Conservation (phyloP, 257 asterid species). For the Striga asiatica region DNA sequence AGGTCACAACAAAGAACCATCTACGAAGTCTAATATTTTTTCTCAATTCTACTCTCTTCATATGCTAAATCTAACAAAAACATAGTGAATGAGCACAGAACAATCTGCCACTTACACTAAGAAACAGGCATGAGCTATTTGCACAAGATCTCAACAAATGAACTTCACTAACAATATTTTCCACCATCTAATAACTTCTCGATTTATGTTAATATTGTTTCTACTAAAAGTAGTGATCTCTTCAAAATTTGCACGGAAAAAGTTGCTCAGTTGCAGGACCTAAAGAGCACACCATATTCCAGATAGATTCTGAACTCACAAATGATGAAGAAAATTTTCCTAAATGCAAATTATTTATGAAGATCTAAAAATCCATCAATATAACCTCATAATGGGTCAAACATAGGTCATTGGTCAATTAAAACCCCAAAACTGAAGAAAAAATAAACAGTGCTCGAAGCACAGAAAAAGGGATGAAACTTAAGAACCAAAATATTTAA, state of each 20-base stretch:
- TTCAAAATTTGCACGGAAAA: background rate
- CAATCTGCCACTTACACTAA: background rate
- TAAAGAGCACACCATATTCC: background rate
- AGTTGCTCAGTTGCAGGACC: background rate
- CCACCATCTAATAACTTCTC: conserved; percentile 1
- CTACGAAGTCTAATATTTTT: background rate
- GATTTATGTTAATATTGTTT: background rate
- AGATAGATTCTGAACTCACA: background rate
- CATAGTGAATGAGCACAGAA: background rate
- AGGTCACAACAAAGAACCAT: background rate
- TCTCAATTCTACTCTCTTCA: background rate
- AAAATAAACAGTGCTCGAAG: background rate
- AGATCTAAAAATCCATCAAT: background rate
- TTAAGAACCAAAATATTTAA: background rate
- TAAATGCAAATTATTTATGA: background rate
- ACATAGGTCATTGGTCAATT: background rate
- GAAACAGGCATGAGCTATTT: background rate
- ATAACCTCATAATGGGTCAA: background rate
- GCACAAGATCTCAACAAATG: background rate
- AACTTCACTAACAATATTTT: background rate
- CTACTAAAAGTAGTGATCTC: background rate
- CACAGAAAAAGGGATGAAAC: background rate
- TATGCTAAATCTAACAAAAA: background rate
- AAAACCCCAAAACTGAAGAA: background rate
- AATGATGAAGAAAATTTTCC: background rate